phyloP scores from a whole-genome alignment of 2,329 filamentous ascomycete species.

The Mycosphaerelloides madeirae region DNA sequence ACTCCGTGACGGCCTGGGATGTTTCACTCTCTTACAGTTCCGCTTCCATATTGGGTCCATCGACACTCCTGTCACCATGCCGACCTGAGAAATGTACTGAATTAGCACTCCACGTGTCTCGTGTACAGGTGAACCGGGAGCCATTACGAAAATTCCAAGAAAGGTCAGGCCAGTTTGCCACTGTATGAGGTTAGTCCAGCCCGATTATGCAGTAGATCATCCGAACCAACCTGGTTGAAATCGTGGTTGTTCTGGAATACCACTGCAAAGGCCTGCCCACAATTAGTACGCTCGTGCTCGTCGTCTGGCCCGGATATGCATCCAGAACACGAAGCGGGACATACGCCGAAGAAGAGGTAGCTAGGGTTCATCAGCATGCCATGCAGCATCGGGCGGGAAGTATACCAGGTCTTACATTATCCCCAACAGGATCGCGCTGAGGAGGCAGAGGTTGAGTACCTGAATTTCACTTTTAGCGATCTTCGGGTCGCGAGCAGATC shows the following conservation, averaged over 20 bases:
- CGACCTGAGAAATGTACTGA: constrained; percentile 53
- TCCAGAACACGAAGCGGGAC: constrained; percentile 1
- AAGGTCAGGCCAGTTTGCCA: constrained; percentile 73
- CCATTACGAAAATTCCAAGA: constrained; percentile 55
- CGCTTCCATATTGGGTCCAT: constrained; percentile 63
- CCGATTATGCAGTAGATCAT: no score
- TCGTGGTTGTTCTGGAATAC: constrained; percentile 71
- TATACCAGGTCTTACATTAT: constrained; percentile 53
- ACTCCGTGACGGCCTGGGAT: not conserved
- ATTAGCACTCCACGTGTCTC: constrained; percentile 1
- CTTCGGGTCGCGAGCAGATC: no score
- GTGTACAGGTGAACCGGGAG: not conserved
- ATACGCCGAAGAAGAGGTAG: constrained; percentile 72
- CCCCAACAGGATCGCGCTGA: constrained; percentile 79
- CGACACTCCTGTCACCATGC: constrained; percentile 60
- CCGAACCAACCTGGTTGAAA: constrained; percentile 49
- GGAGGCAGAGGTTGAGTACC: constrained; percentile 62
- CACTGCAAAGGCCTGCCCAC: constrained; percentile 63
- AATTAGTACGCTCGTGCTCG: constrained; percentile 8
- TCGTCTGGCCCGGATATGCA: not conserved
- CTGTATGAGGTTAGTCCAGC: not conserved
- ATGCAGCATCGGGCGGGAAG: no score
- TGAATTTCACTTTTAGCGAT: no score
- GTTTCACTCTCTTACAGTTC: constrained; percentile 37
- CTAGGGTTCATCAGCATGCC: no score